Base-by-base conservation (phyloP, 2,329 filamentous ascomycete genomes). In the Exophiala bonariae region DNA sequence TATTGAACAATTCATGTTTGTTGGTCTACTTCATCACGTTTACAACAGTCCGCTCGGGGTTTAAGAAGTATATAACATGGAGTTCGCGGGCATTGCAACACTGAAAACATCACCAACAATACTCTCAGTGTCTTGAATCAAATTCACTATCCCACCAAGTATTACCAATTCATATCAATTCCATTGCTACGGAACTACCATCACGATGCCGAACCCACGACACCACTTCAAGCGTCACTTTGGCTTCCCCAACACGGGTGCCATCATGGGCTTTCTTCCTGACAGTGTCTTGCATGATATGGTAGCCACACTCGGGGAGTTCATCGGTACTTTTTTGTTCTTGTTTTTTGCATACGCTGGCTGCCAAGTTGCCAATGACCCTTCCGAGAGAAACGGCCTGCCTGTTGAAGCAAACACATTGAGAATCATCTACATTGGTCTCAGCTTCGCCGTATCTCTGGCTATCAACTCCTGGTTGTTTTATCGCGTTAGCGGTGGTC, bases 381-480 rank as follows among this genome's bases (percentile, higher is more conserved):
- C 70, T 9, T 45, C 47, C 17, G 19, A 23, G 9, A 19, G 33
- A 9, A 17, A n/a, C 41, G 44, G 38, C 33, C 31, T 19, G 36
- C 20, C 28, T 5, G 31, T 30, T 35, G 44, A 33, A 7, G 18
- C 37, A 18, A 43, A 45, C 41, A 38, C 46, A 10, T 30, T 54
- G 22, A 26, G 30, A 8, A 23, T 56, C 26, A 38, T 56, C 19
- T 56, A 45, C 43, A 50, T 59, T 18, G 53, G 67, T 2, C 56
- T 75, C 36, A 61, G 59, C 2, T 76, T 76, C 48, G 73, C 69
- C 1, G 69, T 72, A 38, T 68, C 72, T 2, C 59, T 79, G 41
- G 67, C 69, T 1, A 72, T 77, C 50, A 79, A 78, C 51, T 74
- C 73, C 2, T 80, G 76, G 76, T 69, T 74, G 1, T 79, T 79